Base-by-base conservation (phyloP, 2,329 filamentous ascomycete genomes). In the Podosphaera leucotricha region DNA sequence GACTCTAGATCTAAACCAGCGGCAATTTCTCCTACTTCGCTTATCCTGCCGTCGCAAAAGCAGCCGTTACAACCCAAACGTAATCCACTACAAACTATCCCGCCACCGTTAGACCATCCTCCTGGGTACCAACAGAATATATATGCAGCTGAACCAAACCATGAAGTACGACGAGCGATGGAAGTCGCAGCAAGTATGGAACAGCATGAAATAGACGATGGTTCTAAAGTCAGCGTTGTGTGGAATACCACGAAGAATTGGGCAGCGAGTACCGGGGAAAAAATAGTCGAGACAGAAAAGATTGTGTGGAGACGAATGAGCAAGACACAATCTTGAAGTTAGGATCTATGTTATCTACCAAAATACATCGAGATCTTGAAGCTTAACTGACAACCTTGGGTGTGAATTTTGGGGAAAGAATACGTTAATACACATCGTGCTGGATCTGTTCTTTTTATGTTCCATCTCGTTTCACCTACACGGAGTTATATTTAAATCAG, bases 271-370 rank as follows among this genome's bases (percentile, higher is more conserved):
- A 72, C 72, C 6, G 72, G 72, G 43, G 66, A 67, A 48, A 71
- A 66, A 55, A 58, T 77, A 22, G 68, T 66, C 7, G 68, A 66
- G 13, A 71, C 70, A 13, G 73, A 77, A 61, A 62, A 61, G 43
- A 71, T 75, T 57, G 66, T 77, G 20, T 77, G 73, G 73, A 68
- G 66, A 59, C 67, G 65, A 54, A 71, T 77, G 54, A 76, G 72
- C 59, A 73, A 71, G 45, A 33, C 28, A 33, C 13, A 13, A 33
- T 33, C 8, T 24, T 8, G 22, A 24, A 24, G 8, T 8, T 4
- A 24, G 22, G 22, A 4, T 24, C 22, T 5, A 24, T 8, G 22
- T 24, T 24, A 8, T 24, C 22, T 24, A 5, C 22, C 22, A 24
- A 8, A 24, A 24, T 24, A 24, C n/a, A n/a, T n/a, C n/a, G n/a